Base-by-base conservation (phyloP, 1,284 basidiomycete genomes). In the Peniophora sp. region DNA sequence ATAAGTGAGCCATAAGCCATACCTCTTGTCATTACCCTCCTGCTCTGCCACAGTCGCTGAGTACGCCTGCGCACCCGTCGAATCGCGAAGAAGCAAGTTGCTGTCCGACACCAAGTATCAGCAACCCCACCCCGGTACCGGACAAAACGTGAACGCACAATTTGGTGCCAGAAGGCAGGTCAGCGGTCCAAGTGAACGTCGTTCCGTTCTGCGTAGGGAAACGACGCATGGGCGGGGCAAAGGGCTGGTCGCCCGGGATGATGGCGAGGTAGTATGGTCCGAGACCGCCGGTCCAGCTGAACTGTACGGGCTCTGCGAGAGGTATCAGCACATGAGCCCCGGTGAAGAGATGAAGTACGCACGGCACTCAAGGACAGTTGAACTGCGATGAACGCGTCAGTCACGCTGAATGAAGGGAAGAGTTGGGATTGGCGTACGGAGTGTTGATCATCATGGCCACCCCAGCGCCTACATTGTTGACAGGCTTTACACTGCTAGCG, bases 261-360 rank as follows among this genome's bases (percentile, higher is more conserved):
- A 88, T 60, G 24, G 79, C 70, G 53, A 89, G 55, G 67, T 72
- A 92, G 70, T 78, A 92, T 0, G 89, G 88, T 0, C 70, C 48
- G 0, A 56, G 52, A 43, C 85, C 84, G 25, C 69, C 79, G 24
- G 58, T 48, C 81, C 83, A 92, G 6, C 63, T 65, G 54, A 90
- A 56, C 56, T 73, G 63, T 22, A 73, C 65, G 10, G 85, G 85
- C 57, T 86, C 85, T 86, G 53, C 14, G 53, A 20, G 22, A 46
- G 36, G 22, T 10, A 20, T 9, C 5, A 34, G 22, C 6, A 32
- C 27, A 20, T 41, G 8, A 17, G 5, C 5, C n/a, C 38, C 5
- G 16, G 38, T n/a, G 19, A 8, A 8, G 8, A 17, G 8, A 8
- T 41, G 38, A 39, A 34, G 17, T 5, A 70, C 81, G 52, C 56